Evolutionary conservation across 176 grass and related monocot genomes (phyloP), one percentile per base, ranked within the genome.

Genomic region (Guadua angustifolia): DNA sequence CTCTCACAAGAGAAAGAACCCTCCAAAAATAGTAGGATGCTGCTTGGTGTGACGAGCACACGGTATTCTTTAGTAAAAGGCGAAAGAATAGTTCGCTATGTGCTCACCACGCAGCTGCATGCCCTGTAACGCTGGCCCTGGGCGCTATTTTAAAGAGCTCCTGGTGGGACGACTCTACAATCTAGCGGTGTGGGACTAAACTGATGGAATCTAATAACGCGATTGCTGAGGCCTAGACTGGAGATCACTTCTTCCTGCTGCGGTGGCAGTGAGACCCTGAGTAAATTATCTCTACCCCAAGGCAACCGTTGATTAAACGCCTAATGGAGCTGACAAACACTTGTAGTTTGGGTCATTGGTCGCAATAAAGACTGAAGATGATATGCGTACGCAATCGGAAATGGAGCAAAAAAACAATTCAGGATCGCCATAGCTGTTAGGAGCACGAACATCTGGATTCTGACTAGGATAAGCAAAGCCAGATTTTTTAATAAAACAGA

Each of bases 61-160:
- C 80, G 81, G 84, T 89, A 89, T 89, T 89, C 84, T 91, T 91
- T 76, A 87, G 71, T 82, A 87, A 82, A 77, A 82, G 55, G 71
- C 72, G 79, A 87, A 87, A 82, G 67, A 77, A 82, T 83, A 82
- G 65, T 83, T 88, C 64, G 79, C 79, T 77, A 0, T 89, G 79
- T 73, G 86, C 83, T 58, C 79, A 86, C 69, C 86, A 70, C 79
- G 86, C 83, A 89, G 75, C 83, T 89, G 71, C 81, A 36, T 82
- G 21, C 1, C 1, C 22, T 58, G 4, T 0, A 11, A 3, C 0
- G 1, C 0, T 1, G 1, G 12, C 14, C 15, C 4, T 3, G 12
- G 24, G 5, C 17, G 35, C 22, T 39, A 0, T 64, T 84, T 85
- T 47, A n/a, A n/a, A 29, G 38, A 64, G 45, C 4, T 7, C n/a